A percentile compares a stretch with the other conserved stretches of the same genome.
phyloP scores from a whole-genome alignment of 2,329 filamentous ascomycete genomes.

The Pseudogymnoascus sp. region DNA sequence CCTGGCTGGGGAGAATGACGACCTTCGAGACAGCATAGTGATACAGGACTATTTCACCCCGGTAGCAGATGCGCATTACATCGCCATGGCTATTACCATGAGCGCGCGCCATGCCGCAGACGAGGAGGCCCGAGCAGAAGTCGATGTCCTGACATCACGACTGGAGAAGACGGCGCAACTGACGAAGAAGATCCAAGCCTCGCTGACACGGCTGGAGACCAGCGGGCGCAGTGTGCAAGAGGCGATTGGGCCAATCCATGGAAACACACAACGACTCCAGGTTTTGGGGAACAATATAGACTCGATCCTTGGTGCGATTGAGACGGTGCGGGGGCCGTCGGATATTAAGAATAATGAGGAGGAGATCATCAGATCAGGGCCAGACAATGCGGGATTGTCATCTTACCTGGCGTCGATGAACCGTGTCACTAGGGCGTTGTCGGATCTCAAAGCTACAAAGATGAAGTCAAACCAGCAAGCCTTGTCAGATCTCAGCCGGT shows the following conservation, averaged over 20 bases:
- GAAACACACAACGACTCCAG: constrained; percentile 84
- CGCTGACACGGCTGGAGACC: constrained; percentile 72
- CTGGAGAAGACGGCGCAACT: constrained; percentile 89
- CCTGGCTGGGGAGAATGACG: not conserved
- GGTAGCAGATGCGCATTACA: not conserved
- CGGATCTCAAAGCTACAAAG: constrained; percentile 83
- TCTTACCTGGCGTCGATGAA: constrained; percentile 87
- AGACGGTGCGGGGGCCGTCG: constrained; percentile 79
- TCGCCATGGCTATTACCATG: constrained; percentile 23
- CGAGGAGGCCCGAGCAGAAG: constrained; percentile 62
- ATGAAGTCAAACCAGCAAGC: constrained; percentile 86
- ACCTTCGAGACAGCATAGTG: not conserved
- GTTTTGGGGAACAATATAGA: constrained; percentile 82
- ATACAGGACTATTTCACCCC: not conserved
- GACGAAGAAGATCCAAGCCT: constrained; percentile 92
- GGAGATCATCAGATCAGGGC: constrained; percentile 79
- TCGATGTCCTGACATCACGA: constrained; percentile 62
- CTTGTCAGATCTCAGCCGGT: constrained; percentile 67
- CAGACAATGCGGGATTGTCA: constrained; percentile 70
- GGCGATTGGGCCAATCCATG: constrained; percentile 85
- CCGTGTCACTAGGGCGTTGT: constrained; percentile 76
- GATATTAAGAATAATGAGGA: constrained; percentile 91
- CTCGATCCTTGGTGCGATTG: constrained; percentile 76
- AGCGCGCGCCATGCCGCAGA: constrained; percentile 36
- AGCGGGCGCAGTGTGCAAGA: constrained; percentile 88